Conservation (phyloP, 768 basidiomycete species). For the Hortiboletus campestris region DNA sequence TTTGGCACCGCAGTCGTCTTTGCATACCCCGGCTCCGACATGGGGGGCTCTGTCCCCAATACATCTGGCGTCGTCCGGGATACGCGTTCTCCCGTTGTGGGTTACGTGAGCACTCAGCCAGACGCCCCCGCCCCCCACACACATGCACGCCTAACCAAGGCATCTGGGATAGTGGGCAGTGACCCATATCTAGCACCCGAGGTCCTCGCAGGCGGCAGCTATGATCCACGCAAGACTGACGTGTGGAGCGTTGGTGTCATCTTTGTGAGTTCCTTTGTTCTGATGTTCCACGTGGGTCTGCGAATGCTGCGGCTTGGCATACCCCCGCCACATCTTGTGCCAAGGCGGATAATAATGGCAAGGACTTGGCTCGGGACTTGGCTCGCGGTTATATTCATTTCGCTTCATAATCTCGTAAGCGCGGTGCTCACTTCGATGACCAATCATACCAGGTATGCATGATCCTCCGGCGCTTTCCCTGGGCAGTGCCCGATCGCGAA, state of each 20-base stretch:
- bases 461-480: constrained; percentile 95
- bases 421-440: constrained; percentile 8
- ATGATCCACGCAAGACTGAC: constrained; percentile 97
- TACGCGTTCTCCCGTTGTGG: constrained; percentile 10
- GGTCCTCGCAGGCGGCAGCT: constrained; percentile 73
- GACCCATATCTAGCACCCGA: constrained; percentile 99
- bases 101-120: constrained; percentile 20
- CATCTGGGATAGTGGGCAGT: constrained; percentile 91
- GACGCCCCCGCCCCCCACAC: constrained; percentile 40
- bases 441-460: constrained; percentile 58
- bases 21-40: constrained; percentile 91
- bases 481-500: constrained; percentile 97
- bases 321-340: neutral
- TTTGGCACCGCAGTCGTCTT: constrained; percentile 99
- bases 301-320: neutral
- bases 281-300: neutral
- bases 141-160: constrained; percentile 45
- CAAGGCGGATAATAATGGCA: neutral
- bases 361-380: neutral
- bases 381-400: constrained; percentile 1
- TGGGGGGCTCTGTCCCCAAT: constrained; percentile 33
- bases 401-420: constrained; percentile 5
- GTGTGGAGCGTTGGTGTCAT: constrained; percentile 99
- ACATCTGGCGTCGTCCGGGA: constrained; percentile 3
- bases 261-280: constrained; percentile 57